phyloP scores from a whole-genome alignment of 2,329 filamentous ascomycete species.

The Alternaria sp. region DNA sequence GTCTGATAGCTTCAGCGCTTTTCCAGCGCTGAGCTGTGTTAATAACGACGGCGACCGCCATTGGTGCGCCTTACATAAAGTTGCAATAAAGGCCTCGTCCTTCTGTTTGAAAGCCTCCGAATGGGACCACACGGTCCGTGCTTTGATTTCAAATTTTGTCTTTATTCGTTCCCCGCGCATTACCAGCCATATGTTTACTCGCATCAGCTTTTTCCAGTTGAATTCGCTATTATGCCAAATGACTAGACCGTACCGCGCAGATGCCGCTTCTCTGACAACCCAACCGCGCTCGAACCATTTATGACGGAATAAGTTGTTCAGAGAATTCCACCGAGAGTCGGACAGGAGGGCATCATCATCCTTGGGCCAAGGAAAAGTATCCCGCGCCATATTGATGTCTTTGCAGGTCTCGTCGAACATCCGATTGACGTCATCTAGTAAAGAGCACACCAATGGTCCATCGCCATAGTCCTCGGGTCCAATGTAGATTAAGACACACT shows the following conservation, averaged over 20 bases:
- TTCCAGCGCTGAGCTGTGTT: neutral
- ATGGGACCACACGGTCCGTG: neutral
- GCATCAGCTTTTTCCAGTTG: neutral
- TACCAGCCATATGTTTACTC: neutral
- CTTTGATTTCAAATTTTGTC: too few species aligned
- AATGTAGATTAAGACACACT: constrained; percentile 13
- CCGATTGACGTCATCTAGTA: constrained; percentile 6
- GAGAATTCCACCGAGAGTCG: constrained; percentile 5
- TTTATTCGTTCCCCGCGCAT: neutral
- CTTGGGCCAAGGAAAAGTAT: neutral
- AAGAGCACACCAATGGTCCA: constrained; percentile 4
- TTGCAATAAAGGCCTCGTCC: neutral
- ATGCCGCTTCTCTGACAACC: constrained; percentile 18
- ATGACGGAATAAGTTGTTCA: neutral
- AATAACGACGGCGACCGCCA: neutral
- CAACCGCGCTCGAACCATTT: constrained; percentile 15
- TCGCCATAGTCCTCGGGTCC: constrained; percentile 1
- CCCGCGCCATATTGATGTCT: neutral
- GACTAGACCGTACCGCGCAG: neutral
- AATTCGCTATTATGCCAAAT: neutral
- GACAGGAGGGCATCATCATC: neutral
- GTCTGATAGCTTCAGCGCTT: neutral
- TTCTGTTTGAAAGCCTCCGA: neutral
- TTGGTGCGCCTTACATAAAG: too few species aligned
- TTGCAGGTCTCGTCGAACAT: constrained; percentile 1